Percentiles rank a stretch among this genome's conserved stretches.
phyloP scores from a whole-genome alignment of 2,329 filamentous ascomycete genomes.

The Pochonia chlamydosporia region DNA sequence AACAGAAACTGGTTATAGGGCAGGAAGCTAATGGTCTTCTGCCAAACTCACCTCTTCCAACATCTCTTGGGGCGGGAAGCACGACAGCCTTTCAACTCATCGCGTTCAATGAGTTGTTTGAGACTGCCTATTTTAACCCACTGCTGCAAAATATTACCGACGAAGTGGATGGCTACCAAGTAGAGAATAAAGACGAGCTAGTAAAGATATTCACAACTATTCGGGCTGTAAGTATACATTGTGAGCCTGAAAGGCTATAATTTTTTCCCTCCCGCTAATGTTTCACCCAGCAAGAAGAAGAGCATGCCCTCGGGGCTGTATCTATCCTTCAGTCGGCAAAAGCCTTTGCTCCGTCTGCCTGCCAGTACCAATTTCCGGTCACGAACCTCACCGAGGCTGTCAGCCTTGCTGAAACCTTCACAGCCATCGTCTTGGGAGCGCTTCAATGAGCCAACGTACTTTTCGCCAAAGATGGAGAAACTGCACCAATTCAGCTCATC shows the following conservation, averaged over 20 bases:
- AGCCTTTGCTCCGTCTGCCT: slow-evolving; percentile 50
- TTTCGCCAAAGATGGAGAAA: slow-evolving; percentile 49
- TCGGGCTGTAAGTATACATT: slow-evolving; percentile 33
- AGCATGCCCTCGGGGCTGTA: slow-evolving; percentile 59
- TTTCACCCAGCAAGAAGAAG: slow-evolving; percentile 53
- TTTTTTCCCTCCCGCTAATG: not conserved
- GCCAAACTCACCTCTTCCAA: slow-evolving; percentile 50
- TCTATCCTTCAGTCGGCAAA: slow-evolving; percentile 47
- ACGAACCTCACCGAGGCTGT: slow-evolving; percentile 53
- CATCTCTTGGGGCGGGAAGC: slow-evolving; percentile 42
- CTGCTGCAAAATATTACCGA: slow-evolving; percentile 60
- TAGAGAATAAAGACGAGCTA: slow-evolving; percentile 30
- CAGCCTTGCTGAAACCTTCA: slow-evolving; percentile 58
- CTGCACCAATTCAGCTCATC: slow-evolving; percentile 49
- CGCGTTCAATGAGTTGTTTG: slow-evolving; percentile 67
- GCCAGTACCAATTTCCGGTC: slow-evolving; percentile 60
- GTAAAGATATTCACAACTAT: slow-evolving; percentile 45
- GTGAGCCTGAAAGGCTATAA: no score
- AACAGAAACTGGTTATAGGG: slow-evolving; percentile 46
- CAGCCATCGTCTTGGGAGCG: slow-evolving; percentile 61
- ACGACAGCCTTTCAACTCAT: slow-evolving; percentile 58
- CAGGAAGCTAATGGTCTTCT: slow-evolving; percentile 54
- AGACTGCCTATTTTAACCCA: slow-evolving; percentile 62
- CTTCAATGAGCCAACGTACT: slow-evolving; percentile 57
- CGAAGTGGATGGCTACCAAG: slow-evolving; percentile 44